phyloP scores from a whole-genome alignment of 768 basidiomycete genomes.

The Auricularia cornea region DNA sequence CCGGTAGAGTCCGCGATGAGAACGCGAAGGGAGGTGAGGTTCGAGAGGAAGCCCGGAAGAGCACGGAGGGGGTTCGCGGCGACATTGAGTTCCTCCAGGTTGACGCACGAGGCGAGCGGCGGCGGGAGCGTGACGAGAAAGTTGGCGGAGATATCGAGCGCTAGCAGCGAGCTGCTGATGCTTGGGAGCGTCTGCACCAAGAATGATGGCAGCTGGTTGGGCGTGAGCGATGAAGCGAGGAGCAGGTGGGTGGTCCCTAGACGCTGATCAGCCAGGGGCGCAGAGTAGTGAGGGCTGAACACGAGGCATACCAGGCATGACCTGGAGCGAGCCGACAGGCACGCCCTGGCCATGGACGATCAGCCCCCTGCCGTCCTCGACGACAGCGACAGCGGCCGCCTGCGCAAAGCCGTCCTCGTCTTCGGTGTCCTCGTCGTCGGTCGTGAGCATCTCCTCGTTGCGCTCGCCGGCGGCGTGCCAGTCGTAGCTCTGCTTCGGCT shows the following conservation, averaged over 20 bases:
- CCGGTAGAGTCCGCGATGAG: slow-evolving; percentile 91
- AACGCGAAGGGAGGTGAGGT: slow-evolving; percentile 70
- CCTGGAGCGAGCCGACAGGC: slow-evolving; percentile 52
- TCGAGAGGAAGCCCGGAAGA: slow-evolving; percentile 83
- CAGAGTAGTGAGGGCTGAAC: neutral
- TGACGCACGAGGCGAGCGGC: slow-evolving; percentile 67
- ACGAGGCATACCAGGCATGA: slow-evolving; percentile 56
- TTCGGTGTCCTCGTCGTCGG: slow-evolving; percentile 36
- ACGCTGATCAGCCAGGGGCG: neutral
- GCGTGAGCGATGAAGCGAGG: slow-evolving; percentile 70
- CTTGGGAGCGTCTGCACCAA: slow-evolving; percentile 61
- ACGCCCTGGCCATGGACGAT: slow-evolving; percentile 65
- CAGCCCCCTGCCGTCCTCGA: slow-evolving; percentile 77
- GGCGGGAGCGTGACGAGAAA: slow-evolving; percentile 78
- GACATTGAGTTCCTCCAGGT: slow-evolving; percentile 89
- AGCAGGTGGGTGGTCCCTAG: slow-evolving; percentile 91
- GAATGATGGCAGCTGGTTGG: slow-evolving; percentile 69
- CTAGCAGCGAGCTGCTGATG: slow-evolving; percentile 72
- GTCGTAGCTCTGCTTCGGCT: slow-evolving; percentile 1
- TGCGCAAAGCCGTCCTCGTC: slow-evolving; percentile 56
- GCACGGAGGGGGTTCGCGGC: slow-evolving; percentile 84
- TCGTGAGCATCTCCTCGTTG: slow-evolving; percentile 24
- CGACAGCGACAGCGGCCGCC: slow-evolving; percentile 69
- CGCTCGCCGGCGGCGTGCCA: slow-evolving; percentile 17
- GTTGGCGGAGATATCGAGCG: slow-evolving; percentile 88